Evolutionary conservation across 2,329 filamentous ascomycete species (phyloP).

Genomic region (Botrytis paeoniae): DNA sequence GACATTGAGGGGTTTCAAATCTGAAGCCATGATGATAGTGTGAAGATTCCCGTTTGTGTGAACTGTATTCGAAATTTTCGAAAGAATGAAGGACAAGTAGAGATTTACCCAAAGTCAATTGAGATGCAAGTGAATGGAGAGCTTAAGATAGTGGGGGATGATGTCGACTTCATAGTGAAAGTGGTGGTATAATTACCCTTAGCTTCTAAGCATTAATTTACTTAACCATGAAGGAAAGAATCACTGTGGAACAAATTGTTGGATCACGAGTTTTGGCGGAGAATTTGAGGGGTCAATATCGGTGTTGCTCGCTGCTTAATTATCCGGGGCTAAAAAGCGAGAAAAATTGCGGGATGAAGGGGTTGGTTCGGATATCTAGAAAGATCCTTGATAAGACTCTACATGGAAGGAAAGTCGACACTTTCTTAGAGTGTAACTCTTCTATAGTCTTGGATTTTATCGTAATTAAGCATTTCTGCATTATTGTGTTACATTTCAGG

Average conservation of each 20-base stretch:
- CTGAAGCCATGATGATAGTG: conserved; percentile 16
- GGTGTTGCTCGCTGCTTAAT: conserved; percentile 15
- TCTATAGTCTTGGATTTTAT: background rate
- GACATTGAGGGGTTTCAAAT: conserved; percentile 33
- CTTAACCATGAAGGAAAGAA: background rate
- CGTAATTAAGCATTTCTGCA: background rate
- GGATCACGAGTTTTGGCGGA: conserved; percentile 20
- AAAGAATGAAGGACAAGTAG: background rate
- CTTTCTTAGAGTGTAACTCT: background rate
- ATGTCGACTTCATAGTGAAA: background rate
- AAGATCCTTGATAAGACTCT: background rate
- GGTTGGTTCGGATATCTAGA: conserved; percentile 7
- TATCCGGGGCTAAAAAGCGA: conserved; percentile 19
- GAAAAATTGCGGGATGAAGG: conserved; percentile 10
- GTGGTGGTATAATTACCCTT: background rate
- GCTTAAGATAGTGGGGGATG: conserved; percentile 3
- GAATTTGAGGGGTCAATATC: conserved; percentile 12
- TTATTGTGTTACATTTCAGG: background rate
- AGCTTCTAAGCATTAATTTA: background rate
- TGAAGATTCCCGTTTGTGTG: background rate
- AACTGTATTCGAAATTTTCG: background rate
- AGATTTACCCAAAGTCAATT: conserved; percentile 8
- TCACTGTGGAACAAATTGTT: conserved; percentile 1
- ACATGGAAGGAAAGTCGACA: background rate
- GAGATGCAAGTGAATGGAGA: background rate